Base-by-base conservation (phyloP, 1,139 yeast species). In the Diutina pseudorugosa region DNA sequence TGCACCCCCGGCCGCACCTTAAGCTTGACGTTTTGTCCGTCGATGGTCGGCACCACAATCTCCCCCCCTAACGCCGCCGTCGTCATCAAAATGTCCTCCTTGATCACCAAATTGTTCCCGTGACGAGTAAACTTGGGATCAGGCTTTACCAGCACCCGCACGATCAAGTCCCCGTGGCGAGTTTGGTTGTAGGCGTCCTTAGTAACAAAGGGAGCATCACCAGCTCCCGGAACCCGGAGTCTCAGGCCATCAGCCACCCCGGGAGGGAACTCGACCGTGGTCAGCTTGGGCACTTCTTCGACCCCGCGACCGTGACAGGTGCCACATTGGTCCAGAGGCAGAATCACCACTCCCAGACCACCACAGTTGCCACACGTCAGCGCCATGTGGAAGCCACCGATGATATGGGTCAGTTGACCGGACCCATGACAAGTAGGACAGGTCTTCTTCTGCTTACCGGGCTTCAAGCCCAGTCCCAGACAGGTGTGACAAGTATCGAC, bases 331-430 rank as follows among this genome's bases (percentile, higher is more conserved):
- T 90, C 91, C 18, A 75, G 71, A 44, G 79, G 73, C 50, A 83
- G 79, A 52, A 90, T 82, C 4, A 75, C 76, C 2, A 89, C 94
- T 53, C 99, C 99, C 3, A 87, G 72, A 48, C 99, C 99, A 51
- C 77, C 82, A 75, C 99, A 93, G 1, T 83, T 72, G 52, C 77
- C 77, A 76, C 99, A 93, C 14, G 97, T 89, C 3, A 96, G 83
- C 2, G 96, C 83, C 96, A 94, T 90, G 62, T 91, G 97, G 79
- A 93, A 94, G 0, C 98, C 98, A 9, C 96, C 97, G 65, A 90
- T 77, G 54, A 81, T 73, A 62, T 91, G 97, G 21, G 91, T 86
- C 23, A 86, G 81, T 50, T 91, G 85, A 8, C 99, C 99, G 0
- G 96, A 79, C 55, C 99, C 99, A 55, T 90, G 91, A 73, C 99